These are phyloP conservation scores for Nevesoporus exiguus DNA, from an alignment of 768 basidiomycete genomes.

Conservation along the genomic window DNA sequence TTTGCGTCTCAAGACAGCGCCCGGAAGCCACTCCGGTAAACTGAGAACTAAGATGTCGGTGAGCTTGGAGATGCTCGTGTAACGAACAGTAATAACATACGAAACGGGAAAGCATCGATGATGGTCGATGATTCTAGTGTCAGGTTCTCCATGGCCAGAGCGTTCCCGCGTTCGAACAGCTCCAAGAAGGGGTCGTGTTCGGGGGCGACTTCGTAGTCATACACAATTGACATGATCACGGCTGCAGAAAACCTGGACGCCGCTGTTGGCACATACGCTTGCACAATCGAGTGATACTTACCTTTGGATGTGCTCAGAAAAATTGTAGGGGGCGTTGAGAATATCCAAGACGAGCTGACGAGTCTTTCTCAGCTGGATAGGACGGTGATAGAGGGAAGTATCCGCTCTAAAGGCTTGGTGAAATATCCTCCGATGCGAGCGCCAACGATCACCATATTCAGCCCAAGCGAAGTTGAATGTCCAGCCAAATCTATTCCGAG, in stretches of 20 bases:
- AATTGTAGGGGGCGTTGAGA: constrained; percentile 6
- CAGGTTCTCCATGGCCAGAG: not conserved
- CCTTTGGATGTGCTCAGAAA: constrained; percentile 7
- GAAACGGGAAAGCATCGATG: not conserved
- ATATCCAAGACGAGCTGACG: constrained; percentile 16
- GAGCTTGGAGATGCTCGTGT: not conserved
- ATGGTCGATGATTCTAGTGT: constrained; percentile 8
- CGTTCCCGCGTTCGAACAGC: not conserved
- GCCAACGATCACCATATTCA: constrained; percentile 24
- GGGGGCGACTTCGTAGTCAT: constrained; percentile 27
- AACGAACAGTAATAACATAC: not conserved
- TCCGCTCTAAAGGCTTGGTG: constrained; percentile 25
- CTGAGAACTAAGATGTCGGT: constrained; percentile 15
- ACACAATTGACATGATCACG: constrained; percentile 38
- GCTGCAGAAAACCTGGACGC: constrained; percentile 31
- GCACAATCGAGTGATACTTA: not conserved
- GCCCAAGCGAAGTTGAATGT: constrained; percentile 15
- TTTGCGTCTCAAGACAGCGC: constrained; percentile 27
- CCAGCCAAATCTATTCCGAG: constrained; percentile 19
- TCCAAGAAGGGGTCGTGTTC: not conserved
- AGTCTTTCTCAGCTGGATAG: constrained; percentile 19
- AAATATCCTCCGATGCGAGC: constrained; percentile 20
- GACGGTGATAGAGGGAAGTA: constrained; percentile 3
- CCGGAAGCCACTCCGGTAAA: constrained; percentile 26
- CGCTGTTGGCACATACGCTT: not conserved